Evolutionary conservation across 257 asterid species (phyloP), one percentile per base, ranked within the genome.

Genomic region (Misopates orontium): DNA sequence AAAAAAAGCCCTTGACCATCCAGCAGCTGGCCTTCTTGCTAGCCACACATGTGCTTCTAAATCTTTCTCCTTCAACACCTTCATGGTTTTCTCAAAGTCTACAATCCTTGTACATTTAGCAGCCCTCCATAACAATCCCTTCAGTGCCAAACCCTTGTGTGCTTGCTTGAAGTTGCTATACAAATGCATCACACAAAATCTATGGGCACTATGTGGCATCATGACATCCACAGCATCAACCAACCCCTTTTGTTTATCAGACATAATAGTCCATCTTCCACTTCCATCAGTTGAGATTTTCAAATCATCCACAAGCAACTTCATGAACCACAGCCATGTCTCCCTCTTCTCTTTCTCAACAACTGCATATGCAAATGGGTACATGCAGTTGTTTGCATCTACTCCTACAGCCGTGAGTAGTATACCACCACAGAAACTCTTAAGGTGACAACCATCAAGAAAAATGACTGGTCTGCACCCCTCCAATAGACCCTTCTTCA

Each of bases 191-290:
- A 55, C 45, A 67, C 56, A 67, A 20, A 55, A 55, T 32, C 56
- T 55, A 25, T 56, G 56, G 8, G 12, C 56, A 24, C 23, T 4
- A 14, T 32, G 16, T 0, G 48, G 64, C 5, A 67, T 15, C 8
- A 19, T 19, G n/a, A 32, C 57, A 40, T n/a, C n/a, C n/a, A 21
- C 23, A 5, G 23, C 62, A 25, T 50, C 40, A 17, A 19, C 39
- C 21, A 51, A 15, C 56, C 55, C 36, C 17, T 52, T 70, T 41
- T 62, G 60, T 17, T 62, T 70, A 19, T 70, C 64, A 32, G 51
- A 23, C 54, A 62, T 70, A 11, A 52, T 24, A 16, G 50, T 62
- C 22, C 64, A 52, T 0, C 22, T 5, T 10, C n/a, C 15, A 48
- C 53, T 48, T 4, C 4, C 8, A 13, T 11, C 36, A 61, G 50